Conservation (phyloP, 73 alveolate species). For the Tetrahymena malaccensis region DNA sequence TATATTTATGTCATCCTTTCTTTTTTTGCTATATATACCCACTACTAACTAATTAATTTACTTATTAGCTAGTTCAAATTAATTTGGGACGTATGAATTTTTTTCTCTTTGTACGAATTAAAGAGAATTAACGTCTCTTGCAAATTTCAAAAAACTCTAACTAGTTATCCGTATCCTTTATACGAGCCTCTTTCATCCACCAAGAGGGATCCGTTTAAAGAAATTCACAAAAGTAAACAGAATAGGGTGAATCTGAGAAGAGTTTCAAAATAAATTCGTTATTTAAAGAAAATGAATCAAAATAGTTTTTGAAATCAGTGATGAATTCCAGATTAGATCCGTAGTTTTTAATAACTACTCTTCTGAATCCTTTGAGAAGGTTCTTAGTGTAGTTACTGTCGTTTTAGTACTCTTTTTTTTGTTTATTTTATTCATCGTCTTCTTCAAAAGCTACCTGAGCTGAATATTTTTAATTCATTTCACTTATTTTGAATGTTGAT, state of each 20-base stretch:
- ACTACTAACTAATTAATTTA: neutral
- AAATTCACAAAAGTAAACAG: neutral
- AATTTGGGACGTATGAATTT: neutral
- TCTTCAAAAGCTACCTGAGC: neutral
- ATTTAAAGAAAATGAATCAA: neutral
- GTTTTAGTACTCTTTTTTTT: neutral
- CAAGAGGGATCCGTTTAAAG: neutral
- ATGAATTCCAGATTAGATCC: neutral
- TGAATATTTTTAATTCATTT: neutral
- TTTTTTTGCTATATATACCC: neutral
- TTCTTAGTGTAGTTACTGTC: neutral
- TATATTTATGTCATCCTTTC: neutral
- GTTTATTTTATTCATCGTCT: neutral
- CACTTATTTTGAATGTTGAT: neutral
- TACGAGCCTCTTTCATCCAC: neutral
- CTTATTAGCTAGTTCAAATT: neutral
- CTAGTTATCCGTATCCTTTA: neutral
- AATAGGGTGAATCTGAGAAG: neutral
- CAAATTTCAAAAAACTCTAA: neutral
- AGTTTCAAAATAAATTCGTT: neutral
- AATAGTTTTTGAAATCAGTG: neutral
- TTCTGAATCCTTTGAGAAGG: neutral
- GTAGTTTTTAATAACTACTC: neutral
- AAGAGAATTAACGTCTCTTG: neutral
- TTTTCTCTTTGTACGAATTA: neutral